Base-by-base conservation (phyloP, 306 rosid genomes). In the Luffa aegyptiaca region DNA sequence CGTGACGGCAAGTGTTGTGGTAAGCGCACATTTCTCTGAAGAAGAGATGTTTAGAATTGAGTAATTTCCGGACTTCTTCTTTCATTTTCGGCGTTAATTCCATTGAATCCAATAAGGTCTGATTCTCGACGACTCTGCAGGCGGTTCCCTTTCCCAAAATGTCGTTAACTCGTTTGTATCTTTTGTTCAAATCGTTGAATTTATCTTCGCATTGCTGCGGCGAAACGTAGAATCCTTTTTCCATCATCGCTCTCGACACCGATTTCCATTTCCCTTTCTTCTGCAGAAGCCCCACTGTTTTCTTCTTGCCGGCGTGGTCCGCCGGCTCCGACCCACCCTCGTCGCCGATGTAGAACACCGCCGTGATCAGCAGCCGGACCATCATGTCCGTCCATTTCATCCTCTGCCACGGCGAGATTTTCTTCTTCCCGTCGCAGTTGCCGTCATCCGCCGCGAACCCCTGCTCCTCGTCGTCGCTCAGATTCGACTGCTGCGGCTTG, bases 11-110 rank as follows among this genome's bases (percentile, higher is more conserved):
- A 73, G 95, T 94, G 76, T 89, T 91, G 69, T 95, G 99, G 78
- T 95, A 93, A 78, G 97, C 99, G 80, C 99, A 95, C 99, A 95
- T 95, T 86, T 95, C 99, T 74, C 93, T 89, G 86, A 95, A 95
- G 79, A 95, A 93, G 3, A 95, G 84, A 75, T 95, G 99, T 86
- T 93, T 95, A 1, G 99, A 93, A 81, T 91, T 93, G 72, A 95
- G 90, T 83, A 95, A 80, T 55, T 93, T 95, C 4, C 82, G 82
- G 6, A 88, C 99, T 76, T 93, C 97, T 39, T 93, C 97, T 73
- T 93, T 95, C 88, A 82, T 83, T 82, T 90, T 95, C 0, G 88
- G 88, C 0, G 93, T 21, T 86, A 95, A 88, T 0, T 95, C 99
- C 97, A 90, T 95, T 1, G 93, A 76, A 2, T 95, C 97, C 84